These are phyloP conservation scores for Spergularia azorica DNA, from an alignment of 179 eudicot species.

Conservation along the genomic window DNA sequence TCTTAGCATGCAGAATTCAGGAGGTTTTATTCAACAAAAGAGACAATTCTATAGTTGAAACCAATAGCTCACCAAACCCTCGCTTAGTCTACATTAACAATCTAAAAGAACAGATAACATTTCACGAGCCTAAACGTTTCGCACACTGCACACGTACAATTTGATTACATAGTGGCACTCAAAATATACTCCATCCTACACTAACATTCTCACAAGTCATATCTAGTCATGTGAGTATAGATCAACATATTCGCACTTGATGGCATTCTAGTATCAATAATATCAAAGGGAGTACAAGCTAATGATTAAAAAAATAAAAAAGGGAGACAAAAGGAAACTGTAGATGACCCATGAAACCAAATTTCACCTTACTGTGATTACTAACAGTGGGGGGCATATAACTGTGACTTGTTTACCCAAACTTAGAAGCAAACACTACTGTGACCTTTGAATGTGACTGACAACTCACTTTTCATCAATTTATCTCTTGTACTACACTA, in stretches of 20 bases:
- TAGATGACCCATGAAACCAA: slow-evolving; percentile 25
- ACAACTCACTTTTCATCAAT: slow-evolving; percentile 11
- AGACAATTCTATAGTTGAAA: no score
- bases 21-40: no score
- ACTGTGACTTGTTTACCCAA: slow-evolving; percentile 15
- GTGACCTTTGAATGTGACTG: background rate
- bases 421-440: slow-evolving; percentile 27
- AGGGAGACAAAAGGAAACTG: slow-evolving; percentile 24
- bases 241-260: background rate
- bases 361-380: slow-evolving; percentile 12
- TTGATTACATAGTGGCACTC: background rate
- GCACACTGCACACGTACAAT: background rate
- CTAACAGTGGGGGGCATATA: background rate
- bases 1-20: no score
- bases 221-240: background rate
- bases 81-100: background rate
- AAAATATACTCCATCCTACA: no score
- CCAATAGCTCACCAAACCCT: no score
- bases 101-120: background rate
- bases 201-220: background rate
- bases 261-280: background rate
- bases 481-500: slow-evolving; percentile 1
- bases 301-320: background rate
- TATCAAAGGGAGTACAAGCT: background rate
- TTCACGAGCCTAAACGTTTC: background rate